Base-by-base conservation (phyloP, 2,329 filamentous ascomycete species). In the Pleoardoris graminearum region DNA sequence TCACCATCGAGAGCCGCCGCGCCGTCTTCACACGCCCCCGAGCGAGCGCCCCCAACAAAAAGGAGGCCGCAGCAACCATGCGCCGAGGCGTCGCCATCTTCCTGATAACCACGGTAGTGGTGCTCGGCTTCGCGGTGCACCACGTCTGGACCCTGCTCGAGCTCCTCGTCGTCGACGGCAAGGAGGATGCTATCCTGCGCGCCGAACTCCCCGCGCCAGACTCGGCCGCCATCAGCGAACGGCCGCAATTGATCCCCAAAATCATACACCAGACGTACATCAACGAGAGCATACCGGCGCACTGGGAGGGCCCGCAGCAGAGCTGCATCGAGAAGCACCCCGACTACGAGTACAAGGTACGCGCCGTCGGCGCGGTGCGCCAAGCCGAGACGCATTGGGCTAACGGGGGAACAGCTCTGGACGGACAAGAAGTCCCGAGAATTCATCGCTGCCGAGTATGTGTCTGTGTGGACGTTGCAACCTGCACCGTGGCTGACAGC, bases 191-290 rank as follows among this genome's bases (percentile, higher is more conserved):
- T 48, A 90, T 90, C 52, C 81, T 81, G 58, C 80, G 80, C 58
- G 79, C 82, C 46, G 87, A 90, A 61, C 79, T 90, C 37, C 86
- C 85, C 12, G 81, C 84, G 7, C 83, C 84, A 14, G 85, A 86
- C 65, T 84, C 84, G 3, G 82, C 80, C 55, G 65, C 82, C 58
- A 82, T 83, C 59, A 80, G 81, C 55, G 77, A 79, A 42, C 76
- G 77, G 41, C 79, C 81, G 8, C 83, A 85, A 60, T 70, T 89
- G 59, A 89, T 90, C 44, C 87, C 87, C 42, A 89, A 88, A 74
- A 90, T 90, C 66, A 88, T 90, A 51, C 87, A 90, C 75, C 87
- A 90, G 70, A 90, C 87, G 8, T 90, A 89, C 73, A 84, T 83
- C 65, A 90, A 89, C 68, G 82, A 86, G 50, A 84, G 80, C 37